phyloP scores from a whole-genome alignment of 306 rosid species.

The Vachellia collinsii region DNA sequence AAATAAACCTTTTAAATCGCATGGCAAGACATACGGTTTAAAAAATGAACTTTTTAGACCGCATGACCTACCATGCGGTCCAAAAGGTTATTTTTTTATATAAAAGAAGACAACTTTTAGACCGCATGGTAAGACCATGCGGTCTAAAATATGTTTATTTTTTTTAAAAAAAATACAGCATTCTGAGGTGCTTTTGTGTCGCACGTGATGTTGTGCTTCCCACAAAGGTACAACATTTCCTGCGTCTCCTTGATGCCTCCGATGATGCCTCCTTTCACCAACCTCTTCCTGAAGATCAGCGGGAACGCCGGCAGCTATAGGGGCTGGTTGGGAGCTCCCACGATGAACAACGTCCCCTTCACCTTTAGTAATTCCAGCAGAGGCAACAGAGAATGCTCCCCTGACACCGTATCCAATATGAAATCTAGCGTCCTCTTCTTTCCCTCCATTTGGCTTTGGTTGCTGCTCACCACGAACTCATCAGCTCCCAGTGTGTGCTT shows the following conservation, averaged over 20 bases:
- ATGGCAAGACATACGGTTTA: too few species aligned
- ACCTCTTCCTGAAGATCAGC: slow-evolving; percentile 65
- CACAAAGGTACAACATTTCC: too few species aligned
- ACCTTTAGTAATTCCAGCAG: slow-evolving; percentile 71
- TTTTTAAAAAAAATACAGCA: too few species aligned
- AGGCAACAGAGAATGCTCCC: slow-evolving; percentile 52
- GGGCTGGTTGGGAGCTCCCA: slow-evolving; percentile 78
- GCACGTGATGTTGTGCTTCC: slow-evolving; percentile 59
- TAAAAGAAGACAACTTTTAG: too few species aligned
- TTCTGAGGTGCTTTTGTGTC: too few species aligned
- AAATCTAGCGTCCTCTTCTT: slow-evolving; percentile 54
- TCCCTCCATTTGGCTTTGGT: slow-evolving; percentile 54
- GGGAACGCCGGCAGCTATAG: slow-evolving; percentile 64
- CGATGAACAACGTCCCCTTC: slow-evolving; percentile 57
- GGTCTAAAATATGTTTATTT: too few species aligned
- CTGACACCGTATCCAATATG: slow-evolving; percentile 69
- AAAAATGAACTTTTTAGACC: too few species aligned
- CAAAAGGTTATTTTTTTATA: too few species aligned
- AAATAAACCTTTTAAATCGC: too few species aligned
- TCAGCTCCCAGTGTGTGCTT: slow-evolving; percentile 64
- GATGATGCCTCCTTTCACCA: slow-evolving; percentile 75
- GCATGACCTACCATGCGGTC: too few species aligned
- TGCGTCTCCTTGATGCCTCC: slow-evolving; percentile 74
- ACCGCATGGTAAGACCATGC: too few species aligned
- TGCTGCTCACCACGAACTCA: slow-evolving; percentile 62